phyloP scores from a whole-genome alignment of 371 early-diverging fungal species.

The Mucor irregularis region DNA sequence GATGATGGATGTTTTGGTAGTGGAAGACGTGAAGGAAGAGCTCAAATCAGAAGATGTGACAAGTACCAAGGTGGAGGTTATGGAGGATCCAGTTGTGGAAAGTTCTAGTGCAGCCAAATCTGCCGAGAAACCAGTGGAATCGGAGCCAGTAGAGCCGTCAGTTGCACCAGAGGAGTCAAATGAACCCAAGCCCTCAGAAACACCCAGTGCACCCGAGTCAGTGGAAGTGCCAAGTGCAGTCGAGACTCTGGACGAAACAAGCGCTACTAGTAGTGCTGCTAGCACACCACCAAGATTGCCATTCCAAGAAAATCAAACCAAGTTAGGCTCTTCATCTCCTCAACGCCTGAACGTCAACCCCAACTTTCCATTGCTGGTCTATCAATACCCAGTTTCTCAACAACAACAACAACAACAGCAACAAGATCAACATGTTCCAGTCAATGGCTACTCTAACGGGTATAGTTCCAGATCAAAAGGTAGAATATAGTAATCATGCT shows the following conservation, averaged over 20 bases:
- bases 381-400: constrained; percentile 16
- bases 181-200: not conserved
- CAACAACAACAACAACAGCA: not conserved
- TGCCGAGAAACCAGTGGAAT: not conserved
- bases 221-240: not conserved
- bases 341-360: constrained; percentile 4
- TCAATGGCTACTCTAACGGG: not conserved
- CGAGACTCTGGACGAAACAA: not conserved
- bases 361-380: constrained; percentile 19
- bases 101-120: too few species aligned
- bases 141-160: not conserved
- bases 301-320: not conserved
- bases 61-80: not conserved
- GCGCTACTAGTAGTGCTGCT: not conserved
- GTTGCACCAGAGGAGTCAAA: not conserved
- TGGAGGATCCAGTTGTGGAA: too few species aligned
- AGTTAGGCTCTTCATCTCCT: not conserved
- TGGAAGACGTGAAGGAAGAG: too few species aligned
- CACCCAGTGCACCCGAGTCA: too few species aligned
- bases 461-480: not conserved
- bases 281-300: not conserved
- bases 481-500: not conserved
- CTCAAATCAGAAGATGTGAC: not conserved
- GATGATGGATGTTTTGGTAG: not conserved
- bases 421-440: not conserved